These are phyloP conservation scores for Globisporangium irregulare DNA, from an alignment of 352 stramenopile genomes.

Conservation along the genomic window DNA sequence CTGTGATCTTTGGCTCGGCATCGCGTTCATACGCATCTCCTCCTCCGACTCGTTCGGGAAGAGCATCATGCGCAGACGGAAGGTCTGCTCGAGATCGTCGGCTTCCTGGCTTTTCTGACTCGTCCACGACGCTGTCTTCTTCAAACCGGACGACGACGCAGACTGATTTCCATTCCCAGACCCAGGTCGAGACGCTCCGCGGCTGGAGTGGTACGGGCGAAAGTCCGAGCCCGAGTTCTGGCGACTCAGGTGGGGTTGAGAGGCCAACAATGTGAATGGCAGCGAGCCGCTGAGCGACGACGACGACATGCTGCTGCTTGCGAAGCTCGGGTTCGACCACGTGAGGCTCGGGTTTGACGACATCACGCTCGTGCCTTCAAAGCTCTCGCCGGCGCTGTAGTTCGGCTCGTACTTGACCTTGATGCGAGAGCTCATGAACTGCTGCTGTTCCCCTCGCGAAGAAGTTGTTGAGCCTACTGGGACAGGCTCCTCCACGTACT, in stretches of 20 bases:
- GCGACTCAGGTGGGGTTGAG: not conserved
- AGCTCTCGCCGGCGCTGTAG: conserved; percentile 17
- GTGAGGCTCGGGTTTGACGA: conserved; percentile 13
- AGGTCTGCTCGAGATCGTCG: conserved; percentile 31
- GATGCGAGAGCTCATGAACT: conserved; percentile 5
- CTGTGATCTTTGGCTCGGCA: not conserved
- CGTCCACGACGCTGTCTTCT: not conserved
- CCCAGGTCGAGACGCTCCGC: conserved; percentile 2
- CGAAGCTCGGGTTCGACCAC: conserved; percentile 15
- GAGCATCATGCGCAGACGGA: conserved; percentile 31
- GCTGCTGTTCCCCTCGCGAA: not conserved
- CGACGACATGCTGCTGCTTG: conserved; percentile 14
- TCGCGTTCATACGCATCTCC: conserved; percentile 5
- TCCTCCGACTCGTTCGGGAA: conserved; percentile 19
- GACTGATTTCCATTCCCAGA: not conserved
- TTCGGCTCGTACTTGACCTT: conserved; percentile 13
- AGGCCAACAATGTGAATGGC: conserved; percentile 2
- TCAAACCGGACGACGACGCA: not conserved
- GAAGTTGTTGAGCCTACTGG: not conserved
- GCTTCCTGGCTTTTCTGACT: conserved; percentile 6
- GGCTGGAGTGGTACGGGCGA: conserved; percentile 1
- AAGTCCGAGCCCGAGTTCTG: conserved; percentile 6
- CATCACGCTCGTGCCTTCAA: conserved; percentile 18
- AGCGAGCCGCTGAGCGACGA: conserved; percentile 7
- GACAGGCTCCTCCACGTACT: conserved; percentile 12